Conservation (phyloP, 2,329 filamentous ascomycete species). For the Fusarium redolens region DNA sequence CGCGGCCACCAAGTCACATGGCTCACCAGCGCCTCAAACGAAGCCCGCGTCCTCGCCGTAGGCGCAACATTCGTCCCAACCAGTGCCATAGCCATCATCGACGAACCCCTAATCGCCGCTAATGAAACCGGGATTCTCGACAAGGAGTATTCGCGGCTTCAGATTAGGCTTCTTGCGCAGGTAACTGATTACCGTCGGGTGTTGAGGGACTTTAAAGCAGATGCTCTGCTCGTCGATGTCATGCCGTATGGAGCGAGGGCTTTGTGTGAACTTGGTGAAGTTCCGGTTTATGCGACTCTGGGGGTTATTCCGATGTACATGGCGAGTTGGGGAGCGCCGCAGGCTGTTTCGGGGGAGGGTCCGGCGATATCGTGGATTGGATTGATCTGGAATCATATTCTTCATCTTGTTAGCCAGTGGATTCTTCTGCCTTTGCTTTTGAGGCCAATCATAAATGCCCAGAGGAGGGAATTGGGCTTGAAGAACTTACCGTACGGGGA, state of each 20-base stretch:
- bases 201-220: constrained; percentile 44
- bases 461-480: constrained; percentile 47
- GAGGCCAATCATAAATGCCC: constrained; percentile 46
- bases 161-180: constrained; percentile 49
- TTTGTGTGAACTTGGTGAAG: constrained; percentile 50
- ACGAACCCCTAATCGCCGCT: constrained; percentile 44
- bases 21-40: constrained; percentile 51
- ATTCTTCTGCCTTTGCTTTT: constrained; percentile 44
- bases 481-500: constrained; percentile 45
- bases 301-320: constrained; percentile 55
- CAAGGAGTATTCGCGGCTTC: constrained; percentile 39
- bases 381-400: constrained; percentile 43
- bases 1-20: constrained; percentile 54
- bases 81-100: constrained; percentile 46
- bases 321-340: constrained; percentile 45
- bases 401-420: constrained; percentile 45
- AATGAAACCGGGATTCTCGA: constrained; percentile 50
- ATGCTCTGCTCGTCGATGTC: constrained; percentile 54
- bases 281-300: constrained; percentile 52
- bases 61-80: constrained; percentile 52
- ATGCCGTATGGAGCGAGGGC: constrained; percentile 52
- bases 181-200: constrained; percentile 51
- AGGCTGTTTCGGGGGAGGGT: constrained; percentile 47
- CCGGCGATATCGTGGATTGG: constrained; percentile 46
- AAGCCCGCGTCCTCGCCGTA: constrained; percentile 48